Percentiles rank a stretch among this genome's conserved stretches.
Evolutionary conservation across 1,284 basidiomycete genomes (phyloP).

Genomic region (Coniophora puteana): DNA sequence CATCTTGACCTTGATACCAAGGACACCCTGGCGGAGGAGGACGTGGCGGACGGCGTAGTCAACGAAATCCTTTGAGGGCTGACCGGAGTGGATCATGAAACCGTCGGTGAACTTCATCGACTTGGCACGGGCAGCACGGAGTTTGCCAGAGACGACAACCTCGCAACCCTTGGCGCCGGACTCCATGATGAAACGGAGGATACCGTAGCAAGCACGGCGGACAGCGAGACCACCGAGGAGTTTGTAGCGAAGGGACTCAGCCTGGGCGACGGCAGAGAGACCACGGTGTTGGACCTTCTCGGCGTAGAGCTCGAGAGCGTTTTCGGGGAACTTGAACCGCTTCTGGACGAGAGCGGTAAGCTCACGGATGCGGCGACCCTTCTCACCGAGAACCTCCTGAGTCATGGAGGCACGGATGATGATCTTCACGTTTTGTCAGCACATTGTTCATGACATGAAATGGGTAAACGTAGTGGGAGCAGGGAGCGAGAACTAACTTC

Average conservation of each 20-base stretch:
- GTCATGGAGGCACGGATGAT: slow-evolving; percentile 99
- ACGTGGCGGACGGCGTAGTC: slow-evolving; percentile 99
- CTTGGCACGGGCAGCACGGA: slow-evolving; percentile 99
- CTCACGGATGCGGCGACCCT: slow-evolving; percentile 99
- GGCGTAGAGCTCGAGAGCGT: slow-evolving; percentile 98
- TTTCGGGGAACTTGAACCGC: slow-evolving; percentile 99
- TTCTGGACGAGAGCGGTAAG: slow-evolving; percentile 98
- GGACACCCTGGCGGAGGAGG: slow-evolving; percentile 97
- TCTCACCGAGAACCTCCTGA: slow-evolving; percentile 99
- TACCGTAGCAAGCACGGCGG: slow-evolving; percentile 99
- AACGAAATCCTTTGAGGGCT: slow-evolving; percentile 95
- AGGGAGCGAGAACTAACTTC: slow-evolving; percentile 53
- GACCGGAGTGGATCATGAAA: slow-evolving; percentile 99
- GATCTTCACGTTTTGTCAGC: too few species aligned
- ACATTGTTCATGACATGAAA: too few species aligned
- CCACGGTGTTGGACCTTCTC: slow-evolving; percentile 99
- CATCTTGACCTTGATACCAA: slow-evolving; percentile 99
- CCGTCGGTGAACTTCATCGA: slow-evolving; percentile 99
- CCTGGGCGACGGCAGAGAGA: slow-evolving; percentile 97
- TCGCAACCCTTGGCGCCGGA: slow-evolving; percentile 99
- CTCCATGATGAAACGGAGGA: slow-evolving; percentile 99
- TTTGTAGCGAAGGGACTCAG: slow-evolving; percentile 99
- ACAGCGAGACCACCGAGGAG: slow-evolving; percentile 99
- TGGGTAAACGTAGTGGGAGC: slow-evolving; percentile 4
- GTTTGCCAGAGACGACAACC: slow-evolving; percentile 99